Evolutionary conservation across 2,329 filamentous ascomycete species (phyloP).

Genomic region (Cladosporium velox): DNA sequence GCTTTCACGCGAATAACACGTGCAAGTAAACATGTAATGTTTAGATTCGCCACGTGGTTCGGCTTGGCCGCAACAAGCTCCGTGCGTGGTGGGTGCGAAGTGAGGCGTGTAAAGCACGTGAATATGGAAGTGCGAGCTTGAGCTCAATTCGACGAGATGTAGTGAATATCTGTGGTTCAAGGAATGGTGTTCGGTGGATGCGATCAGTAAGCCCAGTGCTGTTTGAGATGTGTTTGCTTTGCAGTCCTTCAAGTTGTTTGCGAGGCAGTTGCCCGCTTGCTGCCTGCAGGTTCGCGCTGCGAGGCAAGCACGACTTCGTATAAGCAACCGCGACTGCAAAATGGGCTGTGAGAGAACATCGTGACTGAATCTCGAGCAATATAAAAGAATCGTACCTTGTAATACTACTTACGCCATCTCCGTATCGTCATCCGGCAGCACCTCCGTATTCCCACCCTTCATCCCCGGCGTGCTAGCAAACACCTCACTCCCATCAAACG

Average conservation of each 20-base stretch:
- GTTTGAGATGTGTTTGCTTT: not conserved
- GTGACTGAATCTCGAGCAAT: not conserved
- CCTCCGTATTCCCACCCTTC: constrained; percentile 12
- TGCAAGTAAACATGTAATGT: not conserved
- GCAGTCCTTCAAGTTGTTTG: not conserved
- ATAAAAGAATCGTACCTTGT: not conserved
- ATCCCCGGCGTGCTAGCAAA: constrained; percentile 39
- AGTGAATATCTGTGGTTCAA: not conserved
- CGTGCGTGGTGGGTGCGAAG: not conserved
- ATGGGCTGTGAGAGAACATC: not conserved
- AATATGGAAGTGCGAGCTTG: not conserved
- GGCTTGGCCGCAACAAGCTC: not conserved
- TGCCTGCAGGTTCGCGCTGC: not conserved
- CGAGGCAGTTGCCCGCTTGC: not conserved
- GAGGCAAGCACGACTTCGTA: not conserved
- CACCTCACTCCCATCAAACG: constrained; percentile 44
- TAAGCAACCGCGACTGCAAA: not conserved
- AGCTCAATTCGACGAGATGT: not conserved
- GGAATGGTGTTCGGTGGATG: not conserved
- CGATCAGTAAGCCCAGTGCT: not conserved
- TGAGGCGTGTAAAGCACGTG: not conserved
- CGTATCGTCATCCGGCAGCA: constrained; percentile 23
- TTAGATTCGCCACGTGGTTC: not conserved
- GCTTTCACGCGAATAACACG: not conserved
- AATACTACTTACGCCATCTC: constrained; percentile 12